Evolutionary conservation across 805 yeast genomes (phyloP), one percentile per base, ranked within the genome.

Genomic region (Limtongia smithiae): DNA sequence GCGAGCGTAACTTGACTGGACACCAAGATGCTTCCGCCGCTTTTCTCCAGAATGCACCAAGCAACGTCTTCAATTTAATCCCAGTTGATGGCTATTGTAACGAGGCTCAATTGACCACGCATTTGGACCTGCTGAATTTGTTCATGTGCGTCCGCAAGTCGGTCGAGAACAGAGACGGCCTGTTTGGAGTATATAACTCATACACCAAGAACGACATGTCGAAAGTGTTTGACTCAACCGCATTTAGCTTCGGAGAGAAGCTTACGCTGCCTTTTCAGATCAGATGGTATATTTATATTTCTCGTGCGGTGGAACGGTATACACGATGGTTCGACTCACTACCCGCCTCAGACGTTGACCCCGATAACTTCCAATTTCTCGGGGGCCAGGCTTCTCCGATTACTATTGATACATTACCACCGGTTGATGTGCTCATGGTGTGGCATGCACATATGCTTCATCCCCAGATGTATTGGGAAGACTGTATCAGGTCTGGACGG

Each of bases 391-490:
- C 24, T 12, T 27, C 14, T 12, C 21, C 44, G 2, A 20, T 40
- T 21, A 22, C 24, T 30, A 9, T 30, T n/a, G 44, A 32, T 11
- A 40, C 24, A 11, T 25, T 55, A 31, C 59, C 60, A 22, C 59
- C 59, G 7, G 6, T 54, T 8, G 60, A 57, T 36, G 55, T 57
- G 12, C 48, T 57, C 17, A 57, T 57, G 60, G 49, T 57, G 9
- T 57, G 59, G 59, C 60, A 57, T 34, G 42, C 59, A 3, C 55
- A 46, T 31, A 41, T 55, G 45, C 49, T 57, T 35, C 54, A 55
- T 40, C 60, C 60, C 9, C 37, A 38, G 9, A 35, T 37, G 15
- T 55, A 44, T 31, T 37, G 54, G 30, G 55, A 51, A 22, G 60
- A 57, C 33, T 52, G 58, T 20, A 17, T 25, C 6, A 21, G 46